phyloP scores from a whole-genome alignment of 805 yeast species.

The Ogataea sp. region DNA sequence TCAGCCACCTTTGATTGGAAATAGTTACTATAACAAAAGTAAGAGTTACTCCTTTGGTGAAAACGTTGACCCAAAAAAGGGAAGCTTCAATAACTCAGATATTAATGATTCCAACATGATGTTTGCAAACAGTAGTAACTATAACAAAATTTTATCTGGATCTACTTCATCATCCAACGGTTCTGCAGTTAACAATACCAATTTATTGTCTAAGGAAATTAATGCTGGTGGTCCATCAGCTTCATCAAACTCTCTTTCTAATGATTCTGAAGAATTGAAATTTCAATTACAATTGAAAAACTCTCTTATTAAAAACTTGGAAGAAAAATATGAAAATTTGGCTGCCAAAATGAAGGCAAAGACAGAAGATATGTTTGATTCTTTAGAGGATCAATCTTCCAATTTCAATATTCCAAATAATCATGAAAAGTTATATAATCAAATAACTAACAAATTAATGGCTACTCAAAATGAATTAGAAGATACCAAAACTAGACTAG shows the following conservation, averaged over 20 bases:
- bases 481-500: slow-evolving; percentile 56
- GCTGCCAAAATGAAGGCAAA: slow-evolving; percentile 37
- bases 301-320: slow-evolving; percentile 36
- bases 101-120: no score
- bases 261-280: slow-evolving; percentile 31
- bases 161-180: no score
- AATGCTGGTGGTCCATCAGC: background rate
- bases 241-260: background rate
- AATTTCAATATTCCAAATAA: slow-evolving; percentile 24
- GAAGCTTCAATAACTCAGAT: background rate
- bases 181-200: no score
- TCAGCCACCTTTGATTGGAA: background rate
- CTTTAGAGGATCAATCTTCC: slow-evolving; percentile 1
- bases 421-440: slow-evolving; percentile 23
- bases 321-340: slow-evolving; percentile 33
- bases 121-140: no score
- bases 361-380: slow-evolving; percentile 6
- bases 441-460: slow-evolving; percentile 19
- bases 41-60: background rate
- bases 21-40: background rate
- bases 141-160: no score
- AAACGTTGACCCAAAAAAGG: background rate
- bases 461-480: slow-evolving; percentile 38
- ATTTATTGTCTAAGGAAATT: no score
- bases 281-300: slow-evolving; percentile 50